phyloP scores from a whole-genome alignment of 2,329 filamentous ascomycete species.

The Colletotrichum orbiculare region DNA sequence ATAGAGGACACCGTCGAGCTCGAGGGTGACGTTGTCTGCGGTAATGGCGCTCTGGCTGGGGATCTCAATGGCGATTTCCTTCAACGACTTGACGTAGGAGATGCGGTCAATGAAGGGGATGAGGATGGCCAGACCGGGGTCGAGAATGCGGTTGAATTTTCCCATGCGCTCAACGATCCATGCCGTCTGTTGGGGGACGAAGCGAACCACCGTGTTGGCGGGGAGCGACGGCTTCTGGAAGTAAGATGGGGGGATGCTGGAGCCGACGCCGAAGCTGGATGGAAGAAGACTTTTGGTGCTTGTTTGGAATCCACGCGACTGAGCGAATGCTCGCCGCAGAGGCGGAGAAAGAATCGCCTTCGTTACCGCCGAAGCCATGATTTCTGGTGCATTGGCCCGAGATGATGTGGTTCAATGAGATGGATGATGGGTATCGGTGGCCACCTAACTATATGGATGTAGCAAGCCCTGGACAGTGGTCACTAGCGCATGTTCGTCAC shows the following conservation, averaged over 20 bases:
- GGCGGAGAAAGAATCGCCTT: constrained; percentile 37
- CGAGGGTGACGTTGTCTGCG: constrained; percentile 96
- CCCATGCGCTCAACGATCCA: constrained; percentile 99
- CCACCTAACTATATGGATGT: not conserved
- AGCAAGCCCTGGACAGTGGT: constrained; percentile 1
- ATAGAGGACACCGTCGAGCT: constrained; percentile 95
- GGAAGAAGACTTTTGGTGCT: constrained; percentile 30
- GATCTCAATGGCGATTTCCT: constrained; percentile 96
- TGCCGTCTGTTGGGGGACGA: constrained; percentile 99
- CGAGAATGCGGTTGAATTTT: constrained; percentile 91
- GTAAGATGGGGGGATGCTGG: constrained; percentile 74
- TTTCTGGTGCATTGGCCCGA: constrained; percentile 36
- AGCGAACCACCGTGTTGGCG: constrained; percentile 93
- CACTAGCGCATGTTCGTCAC: no score
- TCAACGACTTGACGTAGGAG: constrained; percentile 96
- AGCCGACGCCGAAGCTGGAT: constrained; percentile 45
- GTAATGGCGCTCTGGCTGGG: constrained; percentile 98
- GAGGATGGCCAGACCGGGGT: constrained; percentile 90
- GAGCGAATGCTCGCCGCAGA: constrained; percentile 33
- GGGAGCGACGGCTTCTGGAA: constrained; percentile 82
- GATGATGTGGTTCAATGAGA: not conserved
- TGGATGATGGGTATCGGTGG: no score
- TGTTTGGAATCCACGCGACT: constrained; percentile 35
- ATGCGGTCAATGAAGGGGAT: constrained; percentile 94
- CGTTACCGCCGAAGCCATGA: constrained; percentile 38